Conservation (phyloP, 805 yeast species). For the Saccharomyces eubayanus region DNA sequence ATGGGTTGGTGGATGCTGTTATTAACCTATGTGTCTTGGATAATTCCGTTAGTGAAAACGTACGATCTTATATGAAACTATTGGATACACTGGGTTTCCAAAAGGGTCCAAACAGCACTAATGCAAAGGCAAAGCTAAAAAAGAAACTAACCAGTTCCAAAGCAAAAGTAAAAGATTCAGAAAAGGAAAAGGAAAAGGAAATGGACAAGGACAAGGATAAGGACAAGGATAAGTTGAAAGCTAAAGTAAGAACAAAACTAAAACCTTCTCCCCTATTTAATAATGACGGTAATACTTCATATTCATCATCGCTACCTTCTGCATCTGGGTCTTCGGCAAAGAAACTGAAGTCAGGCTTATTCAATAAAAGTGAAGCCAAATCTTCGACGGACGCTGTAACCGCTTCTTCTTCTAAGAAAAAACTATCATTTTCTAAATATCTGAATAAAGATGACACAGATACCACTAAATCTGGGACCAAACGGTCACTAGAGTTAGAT, state of each 20-base stretch:
- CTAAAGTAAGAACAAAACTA: background rate
- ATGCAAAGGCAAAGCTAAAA: background rate
- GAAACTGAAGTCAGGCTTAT: background rate
- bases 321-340: background rate
- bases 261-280: background rate
- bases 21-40: constrained; percentile 21
- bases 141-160: background rate
- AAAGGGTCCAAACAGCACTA: background rate
- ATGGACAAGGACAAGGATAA: background rate
- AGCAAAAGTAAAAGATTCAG: background rate
- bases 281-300: background rate
- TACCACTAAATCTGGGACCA: constrained; percentile 1
- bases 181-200: background rate
- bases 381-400: constrained; percentile 12
- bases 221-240: background rate
- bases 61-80: constrained; percentile 17
- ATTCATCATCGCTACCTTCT: background rate
- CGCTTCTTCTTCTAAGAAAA: constrained; percentile 15
- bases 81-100: constrained; percentile 17
- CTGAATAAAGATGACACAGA: constrained; percentile 23
- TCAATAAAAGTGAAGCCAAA: background rate
- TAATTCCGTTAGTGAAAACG: constrained; percentile 18
- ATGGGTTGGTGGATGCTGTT: constrained; percentile 8
- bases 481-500: constrained; percentile 5
- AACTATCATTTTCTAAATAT: constrained; percentile 30